phyloP scores from a whole-genome alignment of 495 filamentous ascomycete genomes.

The Penicillium pulvis region DNA sequence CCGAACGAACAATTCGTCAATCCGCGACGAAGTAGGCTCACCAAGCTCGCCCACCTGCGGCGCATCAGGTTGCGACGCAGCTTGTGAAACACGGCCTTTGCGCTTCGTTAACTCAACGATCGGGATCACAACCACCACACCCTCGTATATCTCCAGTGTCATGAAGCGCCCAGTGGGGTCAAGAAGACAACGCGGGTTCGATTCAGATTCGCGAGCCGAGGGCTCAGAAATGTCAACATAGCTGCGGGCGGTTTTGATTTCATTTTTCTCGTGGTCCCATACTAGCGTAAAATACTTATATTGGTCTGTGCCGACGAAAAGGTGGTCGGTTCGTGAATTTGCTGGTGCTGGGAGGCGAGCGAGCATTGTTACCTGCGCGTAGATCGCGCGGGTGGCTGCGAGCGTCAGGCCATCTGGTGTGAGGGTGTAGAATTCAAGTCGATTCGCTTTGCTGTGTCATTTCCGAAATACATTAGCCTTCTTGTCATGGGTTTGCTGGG shows the following conservation, averaged over 20 bases:
- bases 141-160: conserved; percentile 86
- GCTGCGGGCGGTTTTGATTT: conserved; percentile 67
- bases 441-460: conserved; percentile 75
- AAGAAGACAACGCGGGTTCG: conserved; percentile 72
- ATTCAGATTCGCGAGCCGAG: conserved; percentile 75
- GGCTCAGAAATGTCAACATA: conserved; percentile 77
- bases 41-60: conserved; percentile 61
- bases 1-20: conserved; percentile 85
- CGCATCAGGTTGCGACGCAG: conserved; percentile 30
- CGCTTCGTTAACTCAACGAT: conserved; percentile 66
- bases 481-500: background rate
- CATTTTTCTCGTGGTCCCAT: conserved; percentile 69
- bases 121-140: conserved; percentile 75
- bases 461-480: conserved; percentile 7
- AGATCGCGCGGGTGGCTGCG: conserved; percentile 65
- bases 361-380: conserved; percentile 84
- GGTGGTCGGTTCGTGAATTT: conserved; percentile 73
- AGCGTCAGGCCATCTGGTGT: conserved; percentile 62
- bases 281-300: conserved; percentile 85
- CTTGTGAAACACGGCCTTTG: conserved; percentile 27
- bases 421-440: conserved; percentile 79
- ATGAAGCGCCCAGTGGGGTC: conserved; percentile 83
- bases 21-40: conserved; percentile 69
- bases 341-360: conserved; percentile 73
- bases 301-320: conserved; percentile 90